Percentiles rank a stretch among this genome's conserved stretches.
Conservation (phyloP, 495 filamentous ascomycete genomes). For the Entonaema liquescens region DNA sequence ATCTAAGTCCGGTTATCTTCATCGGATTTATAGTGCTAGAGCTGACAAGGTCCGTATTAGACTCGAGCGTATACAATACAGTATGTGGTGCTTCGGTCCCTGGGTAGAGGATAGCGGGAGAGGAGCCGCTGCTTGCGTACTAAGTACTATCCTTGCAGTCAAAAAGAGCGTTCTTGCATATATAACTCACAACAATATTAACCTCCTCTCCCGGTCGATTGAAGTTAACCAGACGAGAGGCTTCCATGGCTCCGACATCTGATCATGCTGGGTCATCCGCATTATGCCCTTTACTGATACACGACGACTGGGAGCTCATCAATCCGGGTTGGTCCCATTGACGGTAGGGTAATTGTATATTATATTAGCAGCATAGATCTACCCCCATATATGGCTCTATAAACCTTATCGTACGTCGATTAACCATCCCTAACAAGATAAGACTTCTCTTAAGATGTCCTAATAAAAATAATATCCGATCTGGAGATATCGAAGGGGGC, state of each 20-base stretch:
- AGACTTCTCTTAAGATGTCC: background rate
- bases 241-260: slow-evolving; percentile 5
- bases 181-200: background rate
- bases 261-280: background rate
- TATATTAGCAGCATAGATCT: background rate
- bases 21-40: slow-evolving; percentile 8
- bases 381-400: background rate
- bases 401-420: background rate
- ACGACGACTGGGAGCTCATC: background rate
- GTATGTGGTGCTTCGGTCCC: background rate
- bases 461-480: background rate
- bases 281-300: background rate
- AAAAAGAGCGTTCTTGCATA: slow-evolving; percentile 1
- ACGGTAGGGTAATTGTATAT: background rate
- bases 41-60: background rate
- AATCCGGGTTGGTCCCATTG: background rate
- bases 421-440: background rate
- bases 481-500: slow-evolving; percentile 6
- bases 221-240: background rate
- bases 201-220: background rate
- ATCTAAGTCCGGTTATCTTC: background rate
- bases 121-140: slow-evolving; percentile 17
- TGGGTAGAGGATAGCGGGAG: background rate
- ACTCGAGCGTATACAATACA: background rate
- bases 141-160: background rate